These are phyloP conservation scores for Trichothecium roseum DNA, from an alignment of 2,329 filamentous ascomycete genomes.

Conservation along the genomic window DNA sequence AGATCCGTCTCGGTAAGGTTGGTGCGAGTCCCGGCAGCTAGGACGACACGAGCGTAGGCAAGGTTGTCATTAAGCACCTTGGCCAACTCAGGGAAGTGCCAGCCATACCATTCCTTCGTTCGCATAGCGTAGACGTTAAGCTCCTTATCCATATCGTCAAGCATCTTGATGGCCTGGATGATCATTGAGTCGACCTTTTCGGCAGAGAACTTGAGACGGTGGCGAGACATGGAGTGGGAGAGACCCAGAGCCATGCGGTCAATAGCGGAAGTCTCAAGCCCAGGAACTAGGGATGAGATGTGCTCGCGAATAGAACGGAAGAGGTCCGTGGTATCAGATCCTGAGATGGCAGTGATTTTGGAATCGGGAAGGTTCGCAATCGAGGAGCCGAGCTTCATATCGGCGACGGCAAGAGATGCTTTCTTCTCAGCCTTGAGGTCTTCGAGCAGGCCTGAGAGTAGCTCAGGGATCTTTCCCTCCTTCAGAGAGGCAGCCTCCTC, in stretches of 20 bases:
- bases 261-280: constrained; percentile 73
- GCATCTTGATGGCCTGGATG: constrained; percentile 85
- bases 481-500: constrained; percentile 83
- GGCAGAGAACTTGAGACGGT: constrained; percentile 97
- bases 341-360: constrained; percentile 72
- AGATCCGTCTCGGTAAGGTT: constrained; percentile 70
- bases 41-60: constrained; percentile 80
- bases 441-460: constrained; percentile 72
- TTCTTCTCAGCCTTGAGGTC: constrained; percentile 97
- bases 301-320: constrained; percentile 93
- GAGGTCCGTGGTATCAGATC: constrained; percentile 54
- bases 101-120: constrained; percentile 99
- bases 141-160: constrained; percentile 97
- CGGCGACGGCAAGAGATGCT: constrained; percentile 84
- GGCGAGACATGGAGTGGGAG: constrained; percentile 89
- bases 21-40: constrained; percentile 80
- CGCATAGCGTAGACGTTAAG: constrained; percentile 98
- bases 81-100: constrained; percentile 98
- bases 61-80: constrained; percentile 97
- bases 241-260: constrained; percentile 93
- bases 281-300: constrained; percentile 81
- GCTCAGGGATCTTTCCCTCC: constrained; percentile 89
- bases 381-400: constrained; percentile 81
- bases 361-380: constrained; percentile 88
- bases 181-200: constrained; percentile 99